Conservation (phyloP, 371 early-diverging fungal genomes). For the Phascolomyces articulosus region DNA sequence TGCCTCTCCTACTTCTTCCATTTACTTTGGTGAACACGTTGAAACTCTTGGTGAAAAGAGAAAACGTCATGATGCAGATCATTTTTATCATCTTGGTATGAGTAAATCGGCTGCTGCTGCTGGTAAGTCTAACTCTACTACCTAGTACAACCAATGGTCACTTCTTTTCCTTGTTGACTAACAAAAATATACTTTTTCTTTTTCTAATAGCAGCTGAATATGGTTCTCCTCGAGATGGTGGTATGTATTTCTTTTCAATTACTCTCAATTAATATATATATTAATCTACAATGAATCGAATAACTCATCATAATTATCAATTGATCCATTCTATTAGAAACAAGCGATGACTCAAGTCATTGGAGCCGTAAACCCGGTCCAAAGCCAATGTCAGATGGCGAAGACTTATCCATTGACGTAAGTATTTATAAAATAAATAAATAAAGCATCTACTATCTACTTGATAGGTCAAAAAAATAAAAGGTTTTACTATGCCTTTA, state of each 20-base stretch:
- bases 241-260: background rate
- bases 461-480: too few relatives aligned
- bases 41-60: background rate
- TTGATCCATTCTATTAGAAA: background rate
- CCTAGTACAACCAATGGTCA: too few relatives aligned
- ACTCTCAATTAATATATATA: background rate
- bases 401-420: slow-evolving; percentile 2
- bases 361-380: slow-evolving; percentile 27
- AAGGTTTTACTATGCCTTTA: too few relatives aligned
- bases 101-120: background rate
- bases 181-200: too few relatives aligned
- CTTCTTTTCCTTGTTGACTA: background rate
- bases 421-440: background rate
- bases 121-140: background rate
- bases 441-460: background rate
- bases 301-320: too few relatives aligned
- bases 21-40: slow-evolving; percentile 1
- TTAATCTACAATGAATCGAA: too few relatives aligned
- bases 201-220: background rate
- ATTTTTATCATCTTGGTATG: background rate
- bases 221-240: background rate
- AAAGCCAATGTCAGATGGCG: slow-evolving; percentile 36
- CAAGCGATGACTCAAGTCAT: background rate
- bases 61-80: slow-evolving; percentile 2
- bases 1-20: slow-evolving; percentile 15